Evolutionary conservation across 257 asterid genomes (phyloP).

Genomic region (Anisodus tanguticus): DNA sequence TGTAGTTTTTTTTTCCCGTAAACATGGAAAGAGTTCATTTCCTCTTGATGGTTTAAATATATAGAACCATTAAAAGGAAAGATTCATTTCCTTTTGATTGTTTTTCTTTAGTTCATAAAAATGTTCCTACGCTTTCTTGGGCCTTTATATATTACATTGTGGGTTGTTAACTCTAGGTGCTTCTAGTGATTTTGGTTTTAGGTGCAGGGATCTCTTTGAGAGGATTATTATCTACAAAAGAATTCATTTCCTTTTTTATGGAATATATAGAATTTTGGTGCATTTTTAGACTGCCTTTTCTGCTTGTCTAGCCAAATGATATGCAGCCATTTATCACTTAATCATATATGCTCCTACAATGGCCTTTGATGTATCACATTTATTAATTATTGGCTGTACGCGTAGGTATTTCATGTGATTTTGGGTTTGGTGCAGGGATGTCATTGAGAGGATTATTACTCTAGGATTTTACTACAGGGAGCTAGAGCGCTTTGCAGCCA

Average conservation of each 20-base stretch:
- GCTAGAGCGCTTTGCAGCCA: constrained; percentile 86
- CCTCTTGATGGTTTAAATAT: background rate
- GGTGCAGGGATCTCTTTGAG: background rate
- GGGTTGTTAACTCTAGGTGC: background rate
- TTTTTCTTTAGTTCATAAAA: background rate
- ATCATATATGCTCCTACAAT: background rate
- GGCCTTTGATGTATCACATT: background rate
- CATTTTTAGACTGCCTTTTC: background rate
- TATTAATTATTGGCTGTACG: background rate
- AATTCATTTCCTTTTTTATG: background rate
- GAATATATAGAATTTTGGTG: background rate
- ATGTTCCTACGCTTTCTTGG: background rate
- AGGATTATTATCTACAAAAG: background rate
- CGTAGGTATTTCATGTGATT: background rate
- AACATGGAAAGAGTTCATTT: background rate
- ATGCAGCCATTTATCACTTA: background rate
- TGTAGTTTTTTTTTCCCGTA: background rate
- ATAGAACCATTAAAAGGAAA: background rate
- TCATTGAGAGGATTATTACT: constrained; percentile 76
- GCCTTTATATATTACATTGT: background rate
- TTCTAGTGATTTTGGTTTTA: background rate
- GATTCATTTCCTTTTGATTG: too few relatives aligned
- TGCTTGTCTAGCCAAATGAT: background rate
- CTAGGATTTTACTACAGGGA: constrained; percentile 93
- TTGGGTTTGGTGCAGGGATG: constrained; percentile 69